A percentile compares a stretch with the other conserved stretches of the same genome.
These are phyloP conservation scores for Lachancea fermentati DNA, from an alignment of 805 yeast species.

Conservation along the genomic window DNA sequence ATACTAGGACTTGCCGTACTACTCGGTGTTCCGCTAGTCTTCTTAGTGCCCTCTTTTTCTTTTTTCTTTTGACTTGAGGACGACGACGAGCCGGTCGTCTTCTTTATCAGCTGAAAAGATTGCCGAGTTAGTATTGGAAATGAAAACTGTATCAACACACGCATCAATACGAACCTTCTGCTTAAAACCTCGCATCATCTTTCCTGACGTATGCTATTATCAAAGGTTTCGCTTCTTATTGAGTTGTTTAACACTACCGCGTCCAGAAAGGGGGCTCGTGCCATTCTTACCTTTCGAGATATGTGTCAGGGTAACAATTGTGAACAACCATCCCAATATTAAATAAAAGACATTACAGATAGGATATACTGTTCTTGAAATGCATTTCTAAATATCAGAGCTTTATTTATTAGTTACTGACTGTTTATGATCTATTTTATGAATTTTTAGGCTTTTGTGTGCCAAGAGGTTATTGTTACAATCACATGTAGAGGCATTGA, in stretches of 20 bases:
- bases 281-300: not conserved
- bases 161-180: conserved; percentile 45
- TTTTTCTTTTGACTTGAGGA: conserved; percentile 35
- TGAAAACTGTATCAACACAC: conserved; percentile 20
- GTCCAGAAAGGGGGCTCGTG: too few species aligned
- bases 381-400: too few species aligned
- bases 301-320: not conserved
- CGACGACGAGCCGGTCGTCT: conserved; percentile 34
- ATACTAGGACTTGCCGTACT: conserved; percentile 14
- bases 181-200: conserved; percentile 72
- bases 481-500: too few species aligned
- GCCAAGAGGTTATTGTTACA: too few species aligned
- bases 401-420: too few species aligned
- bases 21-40: conserved; percentile 10
- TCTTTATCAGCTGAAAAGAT: conserved; percentile 30
- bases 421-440: too few species aligned
- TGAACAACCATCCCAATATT: not conserved
- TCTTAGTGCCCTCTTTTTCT: conserved; percentile 35
- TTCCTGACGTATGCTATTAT: too few species aligned
- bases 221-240: too few species aligned
- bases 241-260: too few species aligned
- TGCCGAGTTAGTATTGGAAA: conserved; percentile 13
- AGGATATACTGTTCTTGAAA: too few species aligned
- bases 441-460: too few species aligned
- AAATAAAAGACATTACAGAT: too few species aligned